Percentiles rank a stretch among this genome's conserved stretches.
Conservation (phyloP, 352 stramenopile genomes). For the Pythium diclinum region DNA sequence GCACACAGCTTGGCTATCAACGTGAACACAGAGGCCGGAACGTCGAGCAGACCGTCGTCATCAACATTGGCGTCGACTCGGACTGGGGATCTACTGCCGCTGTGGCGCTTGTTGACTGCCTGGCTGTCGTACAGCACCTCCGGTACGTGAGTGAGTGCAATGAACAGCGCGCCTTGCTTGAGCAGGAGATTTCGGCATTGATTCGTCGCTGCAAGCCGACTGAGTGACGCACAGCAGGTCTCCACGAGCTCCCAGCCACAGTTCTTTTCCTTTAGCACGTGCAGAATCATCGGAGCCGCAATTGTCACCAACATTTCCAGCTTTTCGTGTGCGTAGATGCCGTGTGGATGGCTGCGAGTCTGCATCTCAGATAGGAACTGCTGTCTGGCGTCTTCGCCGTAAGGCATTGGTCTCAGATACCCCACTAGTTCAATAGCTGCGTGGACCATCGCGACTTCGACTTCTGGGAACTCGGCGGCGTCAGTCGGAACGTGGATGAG, state of each 20-base stretch:
- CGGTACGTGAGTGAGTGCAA: conserved; percentile 52
- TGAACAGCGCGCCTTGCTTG: conserved; percentile 48
- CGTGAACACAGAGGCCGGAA: conserved; percentile 62
- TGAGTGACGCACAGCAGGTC: conserved; percentile 55
- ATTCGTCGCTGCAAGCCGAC: conserved; percentile 62
- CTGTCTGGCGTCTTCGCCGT: conserved; percentile 39
- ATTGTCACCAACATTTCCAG: conserved; percentile 46
- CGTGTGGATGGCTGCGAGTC: conserved; percentile 31
- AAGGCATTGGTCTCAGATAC: conserved; percentile 61
- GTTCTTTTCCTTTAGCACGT: conserved; percentile 54
- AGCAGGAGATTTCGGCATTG: conserved; percentile 44
- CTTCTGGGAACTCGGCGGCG: conserved; percentile 39
- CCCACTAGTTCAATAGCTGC: conserved; percentile 59
- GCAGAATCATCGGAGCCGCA: conserved; percentile 50
- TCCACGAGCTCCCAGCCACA: conserved; percentile 33
- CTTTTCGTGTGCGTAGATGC: conserved; percentile 41
- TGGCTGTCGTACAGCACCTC: conserved; percentile 37
- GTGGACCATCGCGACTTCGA: conserved; percentile 39
- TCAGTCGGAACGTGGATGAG: conserved; percentile 49
- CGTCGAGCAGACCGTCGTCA: conserved; percentile 43
- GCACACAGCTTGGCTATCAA: conserved; percentile 62
- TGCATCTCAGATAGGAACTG: conserved; percentile 31
- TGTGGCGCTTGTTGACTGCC: conserved; percentile 2
- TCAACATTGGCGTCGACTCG: conserved; percentile 35
- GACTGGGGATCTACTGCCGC: conserved; percentile 11